Evolutionary conservation across 2,329 filamentous ascomycete genomes (phyloP).

Genomic region (Didymella lethalis): DNA sequence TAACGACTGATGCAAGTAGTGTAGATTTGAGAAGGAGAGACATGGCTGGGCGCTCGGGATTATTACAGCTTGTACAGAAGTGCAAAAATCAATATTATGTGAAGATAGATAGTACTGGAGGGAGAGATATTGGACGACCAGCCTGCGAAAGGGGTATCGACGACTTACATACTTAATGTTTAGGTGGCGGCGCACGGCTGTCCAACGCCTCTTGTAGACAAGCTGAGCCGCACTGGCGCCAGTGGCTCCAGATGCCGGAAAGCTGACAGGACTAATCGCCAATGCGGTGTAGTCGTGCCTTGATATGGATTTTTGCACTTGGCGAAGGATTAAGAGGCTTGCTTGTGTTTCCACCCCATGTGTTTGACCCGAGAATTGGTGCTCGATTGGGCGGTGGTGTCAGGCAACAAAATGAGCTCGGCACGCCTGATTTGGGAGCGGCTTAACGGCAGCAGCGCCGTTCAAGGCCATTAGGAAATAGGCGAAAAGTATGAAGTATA

Average conservation of each 20-base stretch:
- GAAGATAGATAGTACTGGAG: neutral
- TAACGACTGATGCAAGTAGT: conserved; percentile 31
- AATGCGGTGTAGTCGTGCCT: conserved; percentile 9
- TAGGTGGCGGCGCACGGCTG: conserved; percentile 11
- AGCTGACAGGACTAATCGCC: neutral
- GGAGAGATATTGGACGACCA: neutral
- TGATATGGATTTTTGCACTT: neutral
- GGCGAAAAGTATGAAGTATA: neutral
- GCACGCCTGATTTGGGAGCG: neutral
- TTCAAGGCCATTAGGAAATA: neutral
- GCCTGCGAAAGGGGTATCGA: neutral
- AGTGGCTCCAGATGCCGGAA: conserved; percentile 8
- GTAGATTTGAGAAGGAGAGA: conserved; percentile 32
- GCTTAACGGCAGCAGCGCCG: neutral
- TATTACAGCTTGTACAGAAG: neutral
- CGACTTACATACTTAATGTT: conserved; percentile 8
- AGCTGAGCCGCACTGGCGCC: conserved; percentile 24
- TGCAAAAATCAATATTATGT: neutral
- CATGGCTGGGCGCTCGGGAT: conserved; percentile 23
- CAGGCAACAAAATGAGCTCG: neutral
- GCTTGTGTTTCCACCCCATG: neutral
- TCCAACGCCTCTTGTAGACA: conserved; percentile 28
- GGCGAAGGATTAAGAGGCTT: neutral
- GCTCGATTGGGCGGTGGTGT: neutral
- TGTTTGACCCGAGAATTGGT: neutral